Conservation (phyloP, 169 alveolate genomes). For the Eimeria acervulina region DNA sequence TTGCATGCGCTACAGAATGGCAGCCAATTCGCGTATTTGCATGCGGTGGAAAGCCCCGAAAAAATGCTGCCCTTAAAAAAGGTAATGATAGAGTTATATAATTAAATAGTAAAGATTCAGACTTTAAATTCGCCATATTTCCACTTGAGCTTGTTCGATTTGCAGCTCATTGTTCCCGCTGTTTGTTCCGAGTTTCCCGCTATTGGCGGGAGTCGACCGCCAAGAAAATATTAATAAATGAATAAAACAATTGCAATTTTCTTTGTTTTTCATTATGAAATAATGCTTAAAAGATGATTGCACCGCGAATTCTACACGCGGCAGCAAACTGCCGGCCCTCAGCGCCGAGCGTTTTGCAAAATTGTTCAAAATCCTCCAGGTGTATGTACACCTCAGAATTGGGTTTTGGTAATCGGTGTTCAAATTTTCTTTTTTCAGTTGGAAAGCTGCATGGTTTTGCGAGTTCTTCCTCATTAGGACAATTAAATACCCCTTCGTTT, state of each 20-base stretch:
- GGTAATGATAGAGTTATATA: neutral
- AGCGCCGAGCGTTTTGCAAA: neutral
- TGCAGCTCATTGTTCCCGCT: neutral
- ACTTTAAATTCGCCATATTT: neutral
- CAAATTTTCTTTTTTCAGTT: neutral
- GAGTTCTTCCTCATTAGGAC: neutral
- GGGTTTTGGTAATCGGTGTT: neutral
- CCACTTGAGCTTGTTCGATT: neutral
- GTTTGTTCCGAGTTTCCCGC: neutral
- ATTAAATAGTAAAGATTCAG: neutral
- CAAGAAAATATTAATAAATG: neutral
- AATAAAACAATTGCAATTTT: neutral
- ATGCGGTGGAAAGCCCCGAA: neutral
- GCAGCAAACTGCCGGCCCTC: neutral
- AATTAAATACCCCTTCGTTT: neutral
- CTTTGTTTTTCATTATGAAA: neutral
- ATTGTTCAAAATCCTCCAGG: neutral
- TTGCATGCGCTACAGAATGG: neutral
- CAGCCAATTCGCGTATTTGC: neutral
- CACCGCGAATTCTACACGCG: neutral
- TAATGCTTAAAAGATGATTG: neutral
- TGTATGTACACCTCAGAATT: slow-evolving; percentile 16
- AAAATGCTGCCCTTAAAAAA: neutral
- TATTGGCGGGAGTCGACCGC: neutral
- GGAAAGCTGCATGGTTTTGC: neutral